A percentile compares a stretch with the other conserved stretches of the same genome.
These are phyloP conservation scores for Phytophthora citricola DNA, from an alignment of 352 stramenopile species.

Conservation along the genomic window DNA sequence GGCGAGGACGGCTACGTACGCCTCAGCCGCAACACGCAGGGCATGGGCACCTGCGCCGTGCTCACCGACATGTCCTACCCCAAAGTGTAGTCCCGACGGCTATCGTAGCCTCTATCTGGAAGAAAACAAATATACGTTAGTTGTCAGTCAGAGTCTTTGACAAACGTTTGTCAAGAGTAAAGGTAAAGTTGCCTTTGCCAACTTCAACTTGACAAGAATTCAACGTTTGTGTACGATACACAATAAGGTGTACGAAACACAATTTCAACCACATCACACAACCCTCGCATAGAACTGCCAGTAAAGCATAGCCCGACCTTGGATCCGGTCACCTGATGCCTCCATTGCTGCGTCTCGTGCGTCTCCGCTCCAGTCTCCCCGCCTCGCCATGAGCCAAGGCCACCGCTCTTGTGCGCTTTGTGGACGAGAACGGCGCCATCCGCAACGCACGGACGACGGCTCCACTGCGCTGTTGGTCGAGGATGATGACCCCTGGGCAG, in stretches of 20 bases:
- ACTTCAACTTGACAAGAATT: neutral
- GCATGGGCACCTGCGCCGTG: constrained; percentile 62
- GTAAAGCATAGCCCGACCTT: constrained; percentile 22
- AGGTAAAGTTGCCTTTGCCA: neutral
- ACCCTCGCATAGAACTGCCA: constrained; percentile 13
- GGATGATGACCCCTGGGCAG: constrained; percentile 70
- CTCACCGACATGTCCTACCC: constrained; percentile 61
- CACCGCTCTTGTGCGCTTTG: constrained; percentile 72
- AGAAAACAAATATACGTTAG: constrained; percentile 23
- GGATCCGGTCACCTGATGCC: too few species aligned
- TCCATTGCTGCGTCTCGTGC: neutral
- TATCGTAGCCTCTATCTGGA: constrained; percentile 6
- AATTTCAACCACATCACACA: constrained; percentile 4
- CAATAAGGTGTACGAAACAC: neutral
- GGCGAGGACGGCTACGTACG: constrained; percentile 95
- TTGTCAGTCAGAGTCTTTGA: neutral
- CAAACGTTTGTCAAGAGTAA: neutral
- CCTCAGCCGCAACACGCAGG: constrained; percentile 78
- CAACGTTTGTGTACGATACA: neutral
- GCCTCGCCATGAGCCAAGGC: constrained; percentile 36
- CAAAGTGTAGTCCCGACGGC: constrained; percentile 33
- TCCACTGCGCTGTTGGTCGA: constrained; percentile 61
- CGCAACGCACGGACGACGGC: constrained; percentile 52
- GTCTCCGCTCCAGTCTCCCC: constrained; percentile 15
- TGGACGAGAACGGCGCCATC: constrained; percentile 59